These are phyloP conservation scores for Nicotiana knightiana DNA, from an alignment of 257 asterid genomes.

Conservation along the genomic window DNA sequence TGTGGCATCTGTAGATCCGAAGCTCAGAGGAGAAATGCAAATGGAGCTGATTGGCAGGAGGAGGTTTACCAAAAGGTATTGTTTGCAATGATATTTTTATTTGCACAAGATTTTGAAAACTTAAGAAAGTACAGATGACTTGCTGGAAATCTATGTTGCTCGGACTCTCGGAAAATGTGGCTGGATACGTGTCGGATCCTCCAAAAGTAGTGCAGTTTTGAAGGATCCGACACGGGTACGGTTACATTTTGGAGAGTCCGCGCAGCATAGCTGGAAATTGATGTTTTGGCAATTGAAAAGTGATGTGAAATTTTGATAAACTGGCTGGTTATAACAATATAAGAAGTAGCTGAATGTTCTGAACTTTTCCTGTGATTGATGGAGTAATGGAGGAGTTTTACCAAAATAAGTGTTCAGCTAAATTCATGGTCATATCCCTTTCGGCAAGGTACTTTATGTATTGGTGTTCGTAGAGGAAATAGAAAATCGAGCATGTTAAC, in stretches of 20 bases:
- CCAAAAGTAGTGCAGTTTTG: no score
- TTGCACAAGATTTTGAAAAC: background rate
- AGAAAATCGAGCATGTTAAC: background rate
- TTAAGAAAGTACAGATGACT: background rate
- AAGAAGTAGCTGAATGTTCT: background rate
- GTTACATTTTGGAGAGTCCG: no score
- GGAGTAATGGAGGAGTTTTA: background rate
- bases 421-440: background rate
- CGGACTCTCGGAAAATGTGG: no score
- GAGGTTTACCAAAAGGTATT: constrained; percentile 66
- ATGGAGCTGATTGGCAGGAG: constrained; percentile 86
- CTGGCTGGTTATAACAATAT: background rate
- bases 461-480: background rate
- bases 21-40: constrained; percentile 58
- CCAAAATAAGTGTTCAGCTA: background rate
- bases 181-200: no score
- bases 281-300: background rate
- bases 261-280: background rate
- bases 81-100: background rate
- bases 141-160: no score
- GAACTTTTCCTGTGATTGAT: background rate
- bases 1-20: constrained; percentile 65
- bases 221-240: no score
- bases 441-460: background rate
- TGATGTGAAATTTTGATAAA: background rate